Base-by-base conservation (phyloP, 495 filamentous ascomycete genomes). In the Oidiodendron maius region DNA sequence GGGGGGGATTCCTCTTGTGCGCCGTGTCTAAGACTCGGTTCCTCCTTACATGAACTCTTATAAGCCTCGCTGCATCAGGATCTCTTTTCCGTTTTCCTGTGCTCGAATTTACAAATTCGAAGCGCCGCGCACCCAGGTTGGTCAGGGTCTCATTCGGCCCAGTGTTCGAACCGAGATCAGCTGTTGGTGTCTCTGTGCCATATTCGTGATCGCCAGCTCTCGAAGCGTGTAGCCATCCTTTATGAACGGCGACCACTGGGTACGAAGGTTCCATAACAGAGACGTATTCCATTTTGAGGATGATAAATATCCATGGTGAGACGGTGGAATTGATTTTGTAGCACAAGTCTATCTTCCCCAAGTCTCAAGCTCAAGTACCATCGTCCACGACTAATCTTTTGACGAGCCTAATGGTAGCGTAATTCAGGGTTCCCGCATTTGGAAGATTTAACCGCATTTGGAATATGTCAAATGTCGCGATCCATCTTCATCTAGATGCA, bases 191-290 rank as follows among this genome's bases (percentile, higher is more conserved):
- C 4, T 37, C 35, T 4, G 13, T n/a, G 18, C 28, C n/a, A 9
- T 34, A n/a, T 8, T 9, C 8, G 9, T 9, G 8, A 8, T 34
- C 28, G n/a, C 28, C 28, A 18, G 18, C 17, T 40, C 22, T 40
- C 20, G 5, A 9, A 8, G 34, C 16, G 21, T 20, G 2, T 15
- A 18, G 12, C 51, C 50, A 53, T 23, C 50, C 50, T 16, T 38
- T 47, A 26, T 53, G 44, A 21, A 53, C 36, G n/a, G 30, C 41
- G 20, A 49, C 26, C 6, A 32, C 13, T 9, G 51, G 44, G 15
- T 45, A 28, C 6, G 1, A 1, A 17, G 39, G 39, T 9, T 18
- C 21, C 15, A 48, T 38, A 11, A 48, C 20, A 23, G 18, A 41
- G 25, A 28, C 17, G 30, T 18, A 44, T 2, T 51, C 48, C 48